phyloP scores from a whole-genome alignment of 1,139 yeast species.

The Debaryomycetaceae sp. region DNA sequence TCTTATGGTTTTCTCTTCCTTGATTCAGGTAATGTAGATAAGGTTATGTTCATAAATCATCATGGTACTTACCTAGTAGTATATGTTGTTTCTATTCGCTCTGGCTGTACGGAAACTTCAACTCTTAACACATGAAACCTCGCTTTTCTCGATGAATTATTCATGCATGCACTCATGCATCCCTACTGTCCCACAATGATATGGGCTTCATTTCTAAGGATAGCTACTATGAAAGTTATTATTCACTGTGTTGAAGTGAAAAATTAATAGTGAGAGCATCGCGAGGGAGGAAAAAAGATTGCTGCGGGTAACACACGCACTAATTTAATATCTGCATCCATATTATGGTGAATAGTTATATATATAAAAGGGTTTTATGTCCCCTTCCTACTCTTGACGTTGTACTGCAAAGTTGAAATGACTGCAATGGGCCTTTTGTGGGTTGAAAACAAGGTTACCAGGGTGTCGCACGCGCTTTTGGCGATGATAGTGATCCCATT shows the following conservation, averaged over 20 bases:
- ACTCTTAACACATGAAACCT: no score
- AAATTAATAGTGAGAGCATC: no score
- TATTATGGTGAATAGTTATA: neutral
- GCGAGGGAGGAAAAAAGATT: neutral
- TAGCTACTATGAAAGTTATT: neutral
- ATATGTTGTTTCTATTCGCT: no score
- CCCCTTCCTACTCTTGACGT: neutral
- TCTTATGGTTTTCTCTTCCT: neutral
- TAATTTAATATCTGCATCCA: neutral
- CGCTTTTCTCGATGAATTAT: neutral
- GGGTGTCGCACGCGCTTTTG: neutral
- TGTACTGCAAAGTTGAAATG: neutral
- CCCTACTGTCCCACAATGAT: neutral
- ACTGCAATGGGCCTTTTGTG: neutral
- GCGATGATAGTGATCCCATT: neutral
- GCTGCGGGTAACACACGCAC: neutral
- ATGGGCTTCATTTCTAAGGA: neutral
- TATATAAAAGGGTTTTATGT: neutral
- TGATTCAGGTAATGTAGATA: conserved; percentile 7
- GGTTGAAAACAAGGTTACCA: neutral
- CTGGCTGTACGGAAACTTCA: no score
- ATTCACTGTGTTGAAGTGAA: neutral
- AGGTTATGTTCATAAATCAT: conserved; percentile 2
- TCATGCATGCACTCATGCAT: neutral
- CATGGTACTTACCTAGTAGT: neutral